These are phyloP conservation scores for Wickerhamiella parazyma DNA, from an alignment of 805 yeast genomes.

Conservation along the genomic window DNA sequence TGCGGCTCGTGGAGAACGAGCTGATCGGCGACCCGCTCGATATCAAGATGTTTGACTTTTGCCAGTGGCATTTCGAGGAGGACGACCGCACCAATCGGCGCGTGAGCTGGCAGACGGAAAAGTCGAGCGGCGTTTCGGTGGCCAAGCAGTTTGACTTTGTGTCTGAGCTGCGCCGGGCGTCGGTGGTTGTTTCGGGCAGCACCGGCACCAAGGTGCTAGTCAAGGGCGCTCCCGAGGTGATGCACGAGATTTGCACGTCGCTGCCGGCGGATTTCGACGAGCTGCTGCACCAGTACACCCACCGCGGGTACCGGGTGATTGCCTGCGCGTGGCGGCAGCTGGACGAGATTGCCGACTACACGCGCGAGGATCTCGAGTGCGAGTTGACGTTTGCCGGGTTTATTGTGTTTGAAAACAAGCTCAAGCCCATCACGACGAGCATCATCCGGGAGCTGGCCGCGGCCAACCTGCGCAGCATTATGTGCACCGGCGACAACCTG, in stretches of 20 bases:
- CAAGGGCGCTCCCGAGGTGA: slow-evolving; percentile 96
- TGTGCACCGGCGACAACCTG: slow-evolving; percentile 98
- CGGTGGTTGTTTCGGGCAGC: slow-evolving; percentile 43
- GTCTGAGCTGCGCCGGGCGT: slow-evolving; percentile 78
- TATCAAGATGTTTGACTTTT: slow-evolving; percentile 82
- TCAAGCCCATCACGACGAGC: slow-evolving; percentile 52
- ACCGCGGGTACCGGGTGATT: slow-evolving; percentile 86
- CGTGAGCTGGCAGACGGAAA: slow-evolving; percentile 9
- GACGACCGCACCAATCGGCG: slow-evolving; percentile 28
- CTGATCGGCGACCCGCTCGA: slow-evolving; percentile 91
- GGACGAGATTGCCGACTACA: slow-evolving; percentile 42
- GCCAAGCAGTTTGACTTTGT: slow-evolving; percentile 64
- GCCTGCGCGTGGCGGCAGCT: slow-evolving; percentile 77
- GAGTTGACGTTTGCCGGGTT: slow-evolving; percentile 71
- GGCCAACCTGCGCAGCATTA: slow-evolving; percentile 69
- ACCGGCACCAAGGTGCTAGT: slow-evolving; percentile 43
- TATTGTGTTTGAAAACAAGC: slow-evolving; percentile 80
- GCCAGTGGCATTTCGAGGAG: slow-evolving; percentile 65
- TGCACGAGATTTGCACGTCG: slow-evolving; percentile 60
- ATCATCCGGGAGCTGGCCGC: slow-evolving; percentile 46
- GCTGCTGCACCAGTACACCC: slow-evolving; percentile 71
- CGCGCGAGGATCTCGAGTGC: slow-evolving; percentile 54
- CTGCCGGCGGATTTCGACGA: slow-evolving; percentile 67
- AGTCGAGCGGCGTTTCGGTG: slow-evolving; percentile 27
- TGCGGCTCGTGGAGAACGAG: slow-evolving; percentile 64